A percentile compares a stretch with the other conserved stretches of the same genome.
Evolutionary conservation across 306 rosid genomes (phyloP).

Genomic region (Vigna angularis): DNA sequence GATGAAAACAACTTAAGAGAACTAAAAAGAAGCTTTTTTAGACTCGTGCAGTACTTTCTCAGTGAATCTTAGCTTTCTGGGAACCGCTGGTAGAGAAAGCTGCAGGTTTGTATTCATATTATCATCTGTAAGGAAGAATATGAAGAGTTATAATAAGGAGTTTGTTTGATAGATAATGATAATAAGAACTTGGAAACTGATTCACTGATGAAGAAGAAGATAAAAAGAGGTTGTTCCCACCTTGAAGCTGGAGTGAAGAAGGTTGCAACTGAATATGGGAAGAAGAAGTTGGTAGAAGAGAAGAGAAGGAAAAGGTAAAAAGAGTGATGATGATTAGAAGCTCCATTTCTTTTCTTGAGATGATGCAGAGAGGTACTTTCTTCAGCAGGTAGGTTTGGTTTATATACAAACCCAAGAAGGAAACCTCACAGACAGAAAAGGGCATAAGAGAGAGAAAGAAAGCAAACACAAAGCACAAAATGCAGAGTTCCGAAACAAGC

Average conservation of each 20-base stretch:
- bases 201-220: background rate
- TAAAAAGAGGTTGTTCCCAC: slow-evolving; percentile 38
- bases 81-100: slow-evolving; percentile 50
- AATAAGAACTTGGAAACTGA: background rate
- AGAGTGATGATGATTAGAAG: slow-evolving; percentile 43
- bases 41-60: slow-evolving; percentile 48
- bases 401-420: slow-evolving; percentile 48
- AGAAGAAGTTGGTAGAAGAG: slow-evolving; percentile 50
- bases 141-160: background rate
- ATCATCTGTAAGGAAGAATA: slow-evolving; percentile 18
- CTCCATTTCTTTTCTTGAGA: slow-evolving; percentile 43
- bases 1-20: background rate
- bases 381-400: slow-evolving; percentile 41
- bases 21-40: slow-evolving; percentile 17
- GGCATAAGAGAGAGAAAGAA: slow-evolving; percentile 31
- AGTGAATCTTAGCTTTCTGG: slow-evolving; percentile 65
- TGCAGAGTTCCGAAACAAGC: slow-evolving; percentile 67
- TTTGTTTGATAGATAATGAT: background rate
- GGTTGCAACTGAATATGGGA: slow-evolving; percentile 47
- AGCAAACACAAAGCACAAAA: slow-evolving; percentile 68
- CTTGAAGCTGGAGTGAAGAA: slow-evolving; percentile 43
- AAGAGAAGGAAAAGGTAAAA: slow-evolving; percentile 48
- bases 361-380: slow-evolving; percentile 33
- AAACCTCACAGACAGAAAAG: background rate
- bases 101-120: slow-evolving; percentile 35